Conservation (phyloP, 768 basidiomycete genomes). For the Trametes elegans region DNA sequence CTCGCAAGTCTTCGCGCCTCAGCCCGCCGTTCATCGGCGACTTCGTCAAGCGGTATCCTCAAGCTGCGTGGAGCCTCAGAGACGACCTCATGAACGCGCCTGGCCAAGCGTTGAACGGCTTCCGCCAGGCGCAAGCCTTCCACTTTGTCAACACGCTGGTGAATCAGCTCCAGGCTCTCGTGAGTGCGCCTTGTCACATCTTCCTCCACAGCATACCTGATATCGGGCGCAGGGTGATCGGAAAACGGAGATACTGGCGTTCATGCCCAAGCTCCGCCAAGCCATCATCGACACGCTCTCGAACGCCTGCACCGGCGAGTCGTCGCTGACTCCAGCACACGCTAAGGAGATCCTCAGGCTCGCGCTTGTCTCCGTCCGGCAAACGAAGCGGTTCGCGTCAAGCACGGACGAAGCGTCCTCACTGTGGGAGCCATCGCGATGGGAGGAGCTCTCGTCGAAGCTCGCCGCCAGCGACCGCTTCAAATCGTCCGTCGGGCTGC, state of each 20-base stretch:
- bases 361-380: constrained; percentile 60
- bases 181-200: constrained; percentile 31
- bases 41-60: constrained; percentile 65
- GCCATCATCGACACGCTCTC: constrained; percentile 48
- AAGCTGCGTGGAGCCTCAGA: constrained; percentile 63
- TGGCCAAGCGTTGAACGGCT: constrained; percentile 66
- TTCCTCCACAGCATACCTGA: not conserved
- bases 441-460: constrained; percentile 48
- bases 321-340: constrained; percentile 55
- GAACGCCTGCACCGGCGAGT: constrained; percentile 45
- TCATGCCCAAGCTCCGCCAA: constrained; percentile 50
- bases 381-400: constrained; percentile 49
- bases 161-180: constrained; percentile 49
- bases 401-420: constrained; percentile 30
- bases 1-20: constrained; percentile 76
- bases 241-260: constrained; percentile 42
- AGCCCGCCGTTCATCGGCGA: constrained; percentile 76
- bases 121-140: constrained; percentile 73
- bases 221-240: constrained; percentile 33
- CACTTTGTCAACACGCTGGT: constrained; percentile 67
- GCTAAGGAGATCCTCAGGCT: constrained; percentile 81
- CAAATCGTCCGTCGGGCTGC: constrained; percentile 59
- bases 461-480: constrained; percentile 57
- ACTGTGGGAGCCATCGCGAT: constrained; percentile 61
- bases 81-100: constrained; percentile 55